phyloP scores from a whole-genome alignment of 441 rosid genomes.

The Theobroma grandiflorum region DNA sequence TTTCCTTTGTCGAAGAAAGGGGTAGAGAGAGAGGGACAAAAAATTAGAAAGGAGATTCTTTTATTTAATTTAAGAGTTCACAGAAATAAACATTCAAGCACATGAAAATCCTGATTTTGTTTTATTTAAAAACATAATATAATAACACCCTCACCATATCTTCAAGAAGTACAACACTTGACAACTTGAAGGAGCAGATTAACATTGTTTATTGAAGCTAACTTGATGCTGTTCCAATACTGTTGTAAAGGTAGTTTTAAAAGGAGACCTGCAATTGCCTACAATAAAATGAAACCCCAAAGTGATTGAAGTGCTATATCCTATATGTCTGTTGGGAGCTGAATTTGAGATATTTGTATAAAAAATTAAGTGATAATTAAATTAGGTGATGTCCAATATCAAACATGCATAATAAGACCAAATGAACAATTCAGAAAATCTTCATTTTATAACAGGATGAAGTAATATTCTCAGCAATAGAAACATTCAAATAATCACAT shows the following conservation, averaged over 20 bases:
- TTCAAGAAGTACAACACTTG: background rate
- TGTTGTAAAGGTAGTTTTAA: background rate
- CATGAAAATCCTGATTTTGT: background rate
- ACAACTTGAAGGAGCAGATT: background rate
- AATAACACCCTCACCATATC: background rate
- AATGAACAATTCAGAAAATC: background rate
- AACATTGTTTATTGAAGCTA: background rate
- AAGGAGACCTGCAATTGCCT: background rate
- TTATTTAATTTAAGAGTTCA: background rate
- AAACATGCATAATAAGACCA: background rate
- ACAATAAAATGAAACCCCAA: background rate
- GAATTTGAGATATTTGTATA: background rate
- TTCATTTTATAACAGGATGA: background rate
- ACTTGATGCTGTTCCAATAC: background rate
- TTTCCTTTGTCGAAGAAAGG: background rate
- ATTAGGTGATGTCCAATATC: background rate
- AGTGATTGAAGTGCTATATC: background rate
- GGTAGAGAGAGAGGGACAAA: background rate
- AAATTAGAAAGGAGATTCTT: background rate
- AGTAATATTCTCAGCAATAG: background rate
- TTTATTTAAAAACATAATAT: constrained; percentile 7
- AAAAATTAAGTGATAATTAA: background rate
- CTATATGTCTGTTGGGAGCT: background rate
- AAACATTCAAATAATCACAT: background rate
- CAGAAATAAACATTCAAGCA: background rate